Evolutionary conservation across 768 basidiomycete species (phyloP).

Genomic region (Chalciporus sphaerocephalus): DNA sequence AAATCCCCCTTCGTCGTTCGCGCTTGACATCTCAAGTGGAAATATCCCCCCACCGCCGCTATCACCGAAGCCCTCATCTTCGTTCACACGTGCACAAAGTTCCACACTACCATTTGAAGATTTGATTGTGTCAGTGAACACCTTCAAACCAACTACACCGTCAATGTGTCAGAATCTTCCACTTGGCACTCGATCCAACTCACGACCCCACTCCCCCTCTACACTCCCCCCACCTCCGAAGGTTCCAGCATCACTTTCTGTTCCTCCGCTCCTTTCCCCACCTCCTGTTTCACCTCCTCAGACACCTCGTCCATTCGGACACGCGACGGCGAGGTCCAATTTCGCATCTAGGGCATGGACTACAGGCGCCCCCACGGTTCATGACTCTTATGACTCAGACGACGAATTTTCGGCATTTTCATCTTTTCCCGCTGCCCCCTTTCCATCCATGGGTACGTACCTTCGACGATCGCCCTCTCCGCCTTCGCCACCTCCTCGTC

Average conservation of each 20-base stretch:
- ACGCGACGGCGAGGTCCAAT: slow-evolving; percentile 6
- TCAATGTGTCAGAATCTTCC: slow-evolving; percentile 15
- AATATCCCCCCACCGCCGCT: slow-evolving; percentile 20
- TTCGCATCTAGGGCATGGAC: slow-evolving; percentile 8
- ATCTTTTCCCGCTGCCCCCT: slow-evolving; percentile 25
- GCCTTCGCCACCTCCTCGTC: slow-evolving; percentile 28
- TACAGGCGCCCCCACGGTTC: slow-evolving; percentile 3
- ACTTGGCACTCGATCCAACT: slow-evolving; percentile 15
- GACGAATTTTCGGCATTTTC: slow-evolving; percentile 54
- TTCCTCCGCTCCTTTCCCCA: slow-evolving; percentile 30
- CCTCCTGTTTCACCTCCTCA: slow-evolving; percentile 30
- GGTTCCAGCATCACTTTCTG: slow-evolving; percentile 20
- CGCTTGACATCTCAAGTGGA: not conserved
- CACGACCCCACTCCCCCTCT: slow-evolving; percentile 17
- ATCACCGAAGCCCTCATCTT: slow-evolving; percentile 30
- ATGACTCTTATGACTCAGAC: slow-evolving; percentile 30
- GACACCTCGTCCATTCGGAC: slow-evolving; percentile 25
- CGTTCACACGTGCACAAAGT: slow-evolving; percentile 14
- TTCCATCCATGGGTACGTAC: slow-evolving; percentile 6
- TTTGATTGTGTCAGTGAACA: not conserved
- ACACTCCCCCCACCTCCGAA: slow-evolving; percentile 24
- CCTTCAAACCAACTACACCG: slow-evolving; percentile 2
- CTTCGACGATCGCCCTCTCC: slow-evolving; percentile 21
- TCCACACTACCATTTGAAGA: slow-evolving; percentile 8
- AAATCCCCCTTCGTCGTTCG: slow-evolving; percentile 7